phyloP scores from a whole-genome alignment of 495 filamentous ascomycete genomes.

The Lasiosphaeriaceae sp. region DNA sequence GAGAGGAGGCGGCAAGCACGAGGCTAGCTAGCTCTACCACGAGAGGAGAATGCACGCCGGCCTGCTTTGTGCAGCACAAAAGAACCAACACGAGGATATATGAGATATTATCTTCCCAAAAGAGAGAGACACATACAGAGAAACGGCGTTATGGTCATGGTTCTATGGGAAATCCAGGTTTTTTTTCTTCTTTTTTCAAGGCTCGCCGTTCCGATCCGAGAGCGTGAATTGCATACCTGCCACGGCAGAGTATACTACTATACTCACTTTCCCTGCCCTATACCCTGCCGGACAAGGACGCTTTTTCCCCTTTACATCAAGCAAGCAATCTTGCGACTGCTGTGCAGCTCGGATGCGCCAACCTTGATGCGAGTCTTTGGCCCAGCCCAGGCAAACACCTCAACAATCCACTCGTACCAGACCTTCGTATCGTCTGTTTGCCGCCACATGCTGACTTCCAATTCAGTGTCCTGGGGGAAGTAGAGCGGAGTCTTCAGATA shows the following conservation, averaged over 20 bases:
- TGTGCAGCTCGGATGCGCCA: conserved; percentile 79
- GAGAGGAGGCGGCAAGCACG: not conserved
- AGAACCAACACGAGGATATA: too few relatives aligned
- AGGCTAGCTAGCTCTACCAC: not conserved
- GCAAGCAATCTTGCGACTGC: conserved; percentile 85
- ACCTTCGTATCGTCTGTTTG: conserved; percentile 93
- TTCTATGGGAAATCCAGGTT: not conserved
- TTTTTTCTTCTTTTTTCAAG: not conserved
- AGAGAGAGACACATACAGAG: too few relatives aligned
- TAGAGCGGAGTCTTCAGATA: conserved; percentile 73
- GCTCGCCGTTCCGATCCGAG: not conserved
- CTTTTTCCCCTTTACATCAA: conserved; percentile 59
- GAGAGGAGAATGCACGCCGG: too few relatives aligned
- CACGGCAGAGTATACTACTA: too few relatives aligned
- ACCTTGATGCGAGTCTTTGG: conserved; percentile 66
- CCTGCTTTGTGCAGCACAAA: too few relatives aligned
- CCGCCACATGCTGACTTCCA: conserved; percentile 90
- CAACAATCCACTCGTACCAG: conserved; percentile 98
- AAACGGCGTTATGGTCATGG: too few relatives aligned
- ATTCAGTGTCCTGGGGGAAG: conserved; percentile 75
- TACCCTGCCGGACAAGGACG: not conserved
- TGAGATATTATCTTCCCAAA: too few relatives aligned
- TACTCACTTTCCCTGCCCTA: too few relatives aligned
- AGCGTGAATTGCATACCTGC: too few relatives aligned
- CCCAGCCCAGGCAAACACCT: conserved; percentile 65